Evolutionary conservation across 1,284 basidiomycete species (phyloP).

Genomic region (Peniophora sp.): DNA sequence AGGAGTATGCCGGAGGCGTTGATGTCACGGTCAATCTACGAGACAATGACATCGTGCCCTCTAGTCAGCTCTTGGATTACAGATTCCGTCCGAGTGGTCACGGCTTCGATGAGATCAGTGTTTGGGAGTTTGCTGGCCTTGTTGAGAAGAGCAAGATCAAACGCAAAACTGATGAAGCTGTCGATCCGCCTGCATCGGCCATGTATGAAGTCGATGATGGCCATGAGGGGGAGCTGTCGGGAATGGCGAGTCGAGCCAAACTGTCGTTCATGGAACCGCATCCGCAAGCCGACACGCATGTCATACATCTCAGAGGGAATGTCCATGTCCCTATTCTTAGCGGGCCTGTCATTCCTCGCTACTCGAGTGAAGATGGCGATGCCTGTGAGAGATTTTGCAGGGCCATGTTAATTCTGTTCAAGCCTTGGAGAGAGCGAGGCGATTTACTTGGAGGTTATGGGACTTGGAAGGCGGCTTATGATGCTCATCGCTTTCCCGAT

Average conservation of each 20-base stretch:
- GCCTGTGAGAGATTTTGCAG: background rate
- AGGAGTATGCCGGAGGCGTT: too few species aligned
- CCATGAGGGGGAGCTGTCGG: too few species aligned
- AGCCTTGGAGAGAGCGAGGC: background rate
- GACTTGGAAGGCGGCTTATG: background rate
- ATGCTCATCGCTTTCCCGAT: background rate
- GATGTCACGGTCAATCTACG: too few species aligned
- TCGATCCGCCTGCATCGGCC: background rate
- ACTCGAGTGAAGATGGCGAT: background rate
- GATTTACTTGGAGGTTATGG: background rate
- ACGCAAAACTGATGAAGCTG: background rate
- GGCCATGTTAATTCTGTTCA: conserved; percentile 3
- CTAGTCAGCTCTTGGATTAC: background rate
- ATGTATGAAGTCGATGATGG: too few species aligned
- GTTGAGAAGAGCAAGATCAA: background rate
- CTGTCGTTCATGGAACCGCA: background rate
- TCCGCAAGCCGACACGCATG: background rate
- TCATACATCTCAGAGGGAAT: background rate
- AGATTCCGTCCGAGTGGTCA: background rate
- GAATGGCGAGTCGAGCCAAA: too few species aligned
- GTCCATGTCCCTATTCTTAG: background rate
- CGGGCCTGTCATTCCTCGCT: background rate
- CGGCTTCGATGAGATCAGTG: background rate
- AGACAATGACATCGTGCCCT: too few species aligned
- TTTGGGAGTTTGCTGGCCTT: background rate